Base-by-base conservation (phyloP, 2,329 filamentous ascomycete genomes). In the Passalora sequoiae region DNA sequence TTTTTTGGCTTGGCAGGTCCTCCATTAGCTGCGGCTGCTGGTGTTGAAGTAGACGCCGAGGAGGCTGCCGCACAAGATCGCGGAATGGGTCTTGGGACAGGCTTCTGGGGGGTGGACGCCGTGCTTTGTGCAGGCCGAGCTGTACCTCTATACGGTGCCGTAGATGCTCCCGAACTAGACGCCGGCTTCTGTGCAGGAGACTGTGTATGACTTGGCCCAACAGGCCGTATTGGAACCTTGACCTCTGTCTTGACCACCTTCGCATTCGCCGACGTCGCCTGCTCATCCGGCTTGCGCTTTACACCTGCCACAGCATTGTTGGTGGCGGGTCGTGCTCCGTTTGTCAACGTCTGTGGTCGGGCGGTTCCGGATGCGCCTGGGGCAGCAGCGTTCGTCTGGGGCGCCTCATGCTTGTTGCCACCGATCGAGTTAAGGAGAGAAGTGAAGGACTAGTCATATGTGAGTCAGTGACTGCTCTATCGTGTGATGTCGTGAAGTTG, bases 1-100 rank as follows among this genome's bases (percentile, higher is more conserved):
- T 84, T 86, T 64, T 87, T 81, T 1, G 75, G 66, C 2, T 50
- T 49, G 19, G 69, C 62, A 28, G 63, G 43, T 10, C 57, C 8
- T 60, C 49, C 44, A 43, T 47, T 35, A 29, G 49, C 27, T 10
- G 43, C 51, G 46, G 56, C 43, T 13, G 58, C 44, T 12, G 47
- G 24, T 16, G 47, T 33, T 15, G 50, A 27, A 8, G 47, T 31
- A 16, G 53, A 38, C 13, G 51, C 32, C 15, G 47, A 19, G 13
- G 39, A 16, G 8, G 46, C 16, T 4, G 42, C 32, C 6, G 47
- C 37, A 25, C 9, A 40, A 16, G 39, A 2, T 27, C 15, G 29
- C 9, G 47, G 31, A 6, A 32, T 32, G 8, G 43, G 38, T 16
- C 37, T 49, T 5, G 30, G 3, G 2, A 44, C 43, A n/a, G 50